Percentiles rank a stretch among this genome's conserved stretches.
phyloP scores from a whole-genome alignment of 2,329 filamentous ascomycete species.

The Berkeleyomyces rouxiae region DNA sequence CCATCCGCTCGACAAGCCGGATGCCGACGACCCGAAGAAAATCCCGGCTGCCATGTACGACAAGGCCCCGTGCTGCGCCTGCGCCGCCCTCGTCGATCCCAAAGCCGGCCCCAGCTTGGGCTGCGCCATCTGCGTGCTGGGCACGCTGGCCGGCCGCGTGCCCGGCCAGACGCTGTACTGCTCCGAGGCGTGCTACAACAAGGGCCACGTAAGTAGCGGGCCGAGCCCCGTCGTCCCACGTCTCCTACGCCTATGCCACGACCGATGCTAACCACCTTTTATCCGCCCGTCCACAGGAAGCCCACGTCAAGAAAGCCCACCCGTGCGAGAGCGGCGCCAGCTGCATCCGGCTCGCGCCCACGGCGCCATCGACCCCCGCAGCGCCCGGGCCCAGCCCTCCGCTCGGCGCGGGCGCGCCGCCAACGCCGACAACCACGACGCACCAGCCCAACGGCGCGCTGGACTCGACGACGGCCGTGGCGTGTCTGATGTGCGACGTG shows the following conservation, averaged over 20 bases:
- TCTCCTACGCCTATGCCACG: background rate
- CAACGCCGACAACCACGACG: background rate
- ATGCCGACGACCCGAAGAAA: conserved; percentile 12
- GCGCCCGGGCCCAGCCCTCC: background rate
- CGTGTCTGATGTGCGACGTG: conserved; percentile 13
- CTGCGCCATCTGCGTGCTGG: conserved; percentile 30
- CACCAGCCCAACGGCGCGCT: background rate
- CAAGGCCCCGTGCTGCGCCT: conserved; percentile 26
- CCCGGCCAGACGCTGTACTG: conserved; percentile 28
- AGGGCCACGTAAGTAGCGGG: conserved; percentile 25
- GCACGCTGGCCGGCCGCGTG: conserved; percentile 23
- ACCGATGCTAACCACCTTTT: background rate
- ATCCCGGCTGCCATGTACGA: conserved; percentile 22
- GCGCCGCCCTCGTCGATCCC: conserved; percentile 21
- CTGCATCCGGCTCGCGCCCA: conserved; percentile 10
- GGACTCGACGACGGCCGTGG: conserved; percentile 10
- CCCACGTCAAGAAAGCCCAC: conserved; percentile 11
- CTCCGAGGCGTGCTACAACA: conserved; percentile 26
- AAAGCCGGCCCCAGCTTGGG: conserved; percentile 23
- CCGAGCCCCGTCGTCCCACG: background rate
- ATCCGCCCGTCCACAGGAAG: background rate
- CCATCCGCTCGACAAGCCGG: background rate
- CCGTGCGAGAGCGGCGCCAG: conserved; percentile 12
- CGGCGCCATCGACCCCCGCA: conserved; percentile 1
- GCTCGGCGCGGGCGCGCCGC: background rate